Percentiles rank a stretch among this genome's conserved stretches.
Conservation (phyloP, 2,329 filamentous ascomycete species). For the Trichophyton rubrum region DNA sequence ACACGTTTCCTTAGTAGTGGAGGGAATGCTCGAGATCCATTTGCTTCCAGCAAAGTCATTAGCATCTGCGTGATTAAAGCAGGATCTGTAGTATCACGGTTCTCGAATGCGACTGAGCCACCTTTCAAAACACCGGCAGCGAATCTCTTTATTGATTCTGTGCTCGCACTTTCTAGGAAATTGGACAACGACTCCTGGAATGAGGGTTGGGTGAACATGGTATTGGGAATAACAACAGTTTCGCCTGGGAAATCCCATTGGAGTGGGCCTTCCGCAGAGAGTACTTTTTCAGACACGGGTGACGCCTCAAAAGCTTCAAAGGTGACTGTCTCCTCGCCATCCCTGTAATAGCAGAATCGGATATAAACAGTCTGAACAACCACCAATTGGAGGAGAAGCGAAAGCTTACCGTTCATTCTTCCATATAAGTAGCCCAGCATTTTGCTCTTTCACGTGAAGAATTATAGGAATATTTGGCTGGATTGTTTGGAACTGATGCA, state of each 20-base stretch:
- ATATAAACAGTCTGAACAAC: no score
- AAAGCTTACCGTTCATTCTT: slow-evolving; percentile 6
- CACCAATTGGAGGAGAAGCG: not conserved
- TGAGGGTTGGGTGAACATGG: slow-evolving; percentile 24
- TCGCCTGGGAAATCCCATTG: slow-evolving; percentile 49
- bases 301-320: slow-evolving; percentile 54
- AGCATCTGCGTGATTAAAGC: slow-evolving; percentile 48
- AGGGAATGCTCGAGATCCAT: slow-evolving; percentile 33
- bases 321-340: slow-evolving; percentile 23
- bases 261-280: slow-evolving; percentile 41
- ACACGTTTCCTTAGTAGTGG: slow-evolving; percentile 44
- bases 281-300: slow-evolving; percentile 39
- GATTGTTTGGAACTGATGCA: slow-evolving; percentile 20
- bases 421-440: slow-evolving; percentile 37
- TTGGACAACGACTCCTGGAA: slow-evolving; percentile 40
- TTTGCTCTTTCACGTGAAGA: slow-evolving; percentile 38
- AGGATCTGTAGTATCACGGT: slow-evolving; percentile 46
- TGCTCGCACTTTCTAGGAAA: slow-evolving; percentile 46
- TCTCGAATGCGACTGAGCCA: slow-evolving; percentile 37
- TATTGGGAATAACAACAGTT: slow-evolving; percentile 36
- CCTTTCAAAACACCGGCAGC: slow-evolving; percentile 43
- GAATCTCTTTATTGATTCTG: slow-evolving; percentile 43
- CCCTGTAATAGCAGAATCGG: slow-evolving; percentile 10
- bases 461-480: slow-evolving; percentile 27
- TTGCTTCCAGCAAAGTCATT: slow-evolving; percentile 46